Evolutionary conservation across 2,329 filamentous ascomycete species (phyloP), one percentile per base, ranked within the genome.

Genomic region (Ilyonectria mors-panacis): DNA sequence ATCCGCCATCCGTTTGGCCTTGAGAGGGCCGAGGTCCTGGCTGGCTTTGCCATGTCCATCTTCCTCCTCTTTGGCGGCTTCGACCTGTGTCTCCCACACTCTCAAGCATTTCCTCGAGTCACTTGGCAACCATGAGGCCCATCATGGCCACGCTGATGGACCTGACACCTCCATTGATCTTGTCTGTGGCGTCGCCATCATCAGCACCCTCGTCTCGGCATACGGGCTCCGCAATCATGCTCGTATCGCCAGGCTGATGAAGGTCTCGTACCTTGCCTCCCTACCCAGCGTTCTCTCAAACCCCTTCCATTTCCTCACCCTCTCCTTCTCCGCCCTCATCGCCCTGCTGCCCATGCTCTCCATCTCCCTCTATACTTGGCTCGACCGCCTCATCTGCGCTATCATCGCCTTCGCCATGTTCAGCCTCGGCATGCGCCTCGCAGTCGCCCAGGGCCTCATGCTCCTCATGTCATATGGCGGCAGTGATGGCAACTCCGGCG

Each of bases 21-120:
- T 26, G 94, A 98, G 82, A 90, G 96, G 60, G 93, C 93, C 65
- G 96, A 99, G 81, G 95, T 99, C 6, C 88, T 99, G 17, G 94
- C 95, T 39, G 96, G 96, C 19, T 97, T 99, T 71, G 96, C 95
- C 67, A 94, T 98, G 90, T 97, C 94, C 58, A 93, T 99, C 44
- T 94, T 98, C 68, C 88, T 99, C 13, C 89, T 97, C n/a, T 99
- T 99, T 81, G 97, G 97, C 85, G 95, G 95, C 21, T 92, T 98
- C 76, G 96, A 99, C 76, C 89, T 99, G n/a, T 55, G 92, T 99
- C 68, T 97, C 94, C 45, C 96, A 99, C 79, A 95, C 94, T 67
- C 85, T 97, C 17, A 96, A 97, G 78, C 95, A 99, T 80, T 88
- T 94, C n/a, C 88, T 99, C 12, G 95, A 98, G 81, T 78, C 77